Conservation (phyloP, 768 basidiomycete species). For the Suillus lakei region DNA sequence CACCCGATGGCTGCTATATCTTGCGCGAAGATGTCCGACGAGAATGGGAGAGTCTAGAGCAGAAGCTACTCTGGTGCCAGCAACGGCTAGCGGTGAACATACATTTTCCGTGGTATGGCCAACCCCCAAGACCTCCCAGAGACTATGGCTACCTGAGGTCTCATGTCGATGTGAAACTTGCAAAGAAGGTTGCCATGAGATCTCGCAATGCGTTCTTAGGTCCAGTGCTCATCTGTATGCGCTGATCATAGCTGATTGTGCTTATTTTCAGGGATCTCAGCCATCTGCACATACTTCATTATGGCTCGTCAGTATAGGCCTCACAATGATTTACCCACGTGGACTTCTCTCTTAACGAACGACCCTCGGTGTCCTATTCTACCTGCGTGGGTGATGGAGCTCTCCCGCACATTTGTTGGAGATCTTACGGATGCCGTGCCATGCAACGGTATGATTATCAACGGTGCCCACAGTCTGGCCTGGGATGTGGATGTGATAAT, state of each 20-base stretch:
- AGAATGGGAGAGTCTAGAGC: not conserved
- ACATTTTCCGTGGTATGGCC: too few species aligned
- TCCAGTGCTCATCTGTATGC: not conserved
- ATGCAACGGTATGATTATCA: not conserved
- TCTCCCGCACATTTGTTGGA: not conserved
- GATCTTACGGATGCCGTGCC: not conserved
- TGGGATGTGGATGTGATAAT: not conserved
- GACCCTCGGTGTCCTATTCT: not conserved
- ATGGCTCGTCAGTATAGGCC: too few species aligned
- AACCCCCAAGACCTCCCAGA: too few species aligned
- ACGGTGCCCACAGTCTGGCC: not conserved
- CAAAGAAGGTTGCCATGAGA: not conserved
- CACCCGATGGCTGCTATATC: too few species aligned
- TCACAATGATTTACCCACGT: not conserved
- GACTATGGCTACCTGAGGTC: not conserved
- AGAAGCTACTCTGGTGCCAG: not conserved
- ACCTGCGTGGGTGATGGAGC: not conserved
- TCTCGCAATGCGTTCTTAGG: not conserved
- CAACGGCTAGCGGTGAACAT: too few species aligned
- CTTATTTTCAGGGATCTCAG: too few species aligned
- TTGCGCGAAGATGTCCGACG: not conserved
- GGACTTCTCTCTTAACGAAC: not conserved
- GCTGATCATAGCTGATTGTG: too few species aligned
- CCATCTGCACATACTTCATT: too few species aligned
- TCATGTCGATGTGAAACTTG: not conserved